These are phyloP conservation scores for Delitschia confertaspora DNA, from an alignment of 495 filamentous ascomycete species.

Conservation along the genomic window DNA sequence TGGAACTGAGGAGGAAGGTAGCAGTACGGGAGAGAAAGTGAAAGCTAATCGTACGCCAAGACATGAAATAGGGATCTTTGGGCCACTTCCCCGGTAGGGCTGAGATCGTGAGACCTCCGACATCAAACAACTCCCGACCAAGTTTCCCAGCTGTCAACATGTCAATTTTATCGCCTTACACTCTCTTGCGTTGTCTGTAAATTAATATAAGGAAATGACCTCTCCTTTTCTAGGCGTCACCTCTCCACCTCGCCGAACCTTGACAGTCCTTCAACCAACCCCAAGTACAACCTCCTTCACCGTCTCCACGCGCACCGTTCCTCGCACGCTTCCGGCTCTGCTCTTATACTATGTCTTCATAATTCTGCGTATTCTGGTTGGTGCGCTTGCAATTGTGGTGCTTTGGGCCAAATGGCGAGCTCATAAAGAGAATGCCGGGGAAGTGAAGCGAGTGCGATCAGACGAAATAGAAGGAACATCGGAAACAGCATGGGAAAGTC, in stretches of 20 bases:
- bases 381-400: conserved; percentile 2
- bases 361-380: conserved; percentile 11
- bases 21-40: too few relatives aligned
- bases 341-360: conserved; percentile 14
- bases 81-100: conserved; percentile 7
- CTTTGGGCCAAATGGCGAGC: conserved; percentile 19
- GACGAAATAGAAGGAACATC: not conserved
- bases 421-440: not conserved
- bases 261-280: conserved; percentile 26
- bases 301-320: conserved; percentile 29
- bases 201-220: conserved; percentile 3
- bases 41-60: too few relatives aligned
- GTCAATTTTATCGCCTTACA: not conserved
- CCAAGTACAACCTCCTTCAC: conserved; percentile 31
- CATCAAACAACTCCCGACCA: too few relatives aligned
- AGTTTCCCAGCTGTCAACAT: not conserved
- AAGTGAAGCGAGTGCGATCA: not conserved
- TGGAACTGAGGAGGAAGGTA: too few relatives aligned
- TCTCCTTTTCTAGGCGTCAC: conserved; percentile 8
- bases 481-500: not conserved
- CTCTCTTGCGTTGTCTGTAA: not conserved
- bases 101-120: too few relatives aligned
- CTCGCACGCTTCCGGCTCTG: conserved; percentile 24
- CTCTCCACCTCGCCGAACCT: conserved; percentile 11
- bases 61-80: not conserved